Base-by-base conservation (phyloP, 169 alveolate genomes). In the Amoebophrya sp. region DNA sequence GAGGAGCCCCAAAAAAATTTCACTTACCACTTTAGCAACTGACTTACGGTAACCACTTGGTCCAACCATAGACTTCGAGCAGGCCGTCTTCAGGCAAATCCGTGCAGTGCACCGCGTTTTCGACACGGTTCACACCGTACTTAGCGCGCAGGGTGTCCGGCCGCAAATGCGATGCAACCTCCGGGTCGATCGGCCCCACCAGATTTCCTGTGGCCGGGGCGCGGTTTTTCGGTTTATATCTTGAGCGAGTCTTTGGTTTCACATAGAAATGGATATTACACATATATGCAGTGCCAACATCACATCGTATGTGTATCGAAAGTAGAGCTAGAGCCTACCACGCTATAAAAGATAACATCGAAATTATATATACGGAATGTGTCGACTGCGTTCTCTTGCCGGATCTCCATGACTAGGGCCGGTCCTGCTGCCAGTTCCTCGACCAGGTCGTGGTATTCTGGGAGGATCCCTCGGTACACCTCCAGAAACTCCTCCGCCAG, bases 41-140 rank as follows among this genome's bases (percentile, higher is more conserved):
- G n/a, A n/a, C n/a, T n/a, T n/a, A n/a, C n/a, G n/a, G n/a, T n/a
- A n/a, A n/a, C n/a, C n/a, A n/a, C n/a, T n/a, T n/a, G n/a, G n/a
- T n/a, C n/a, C n/a, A n/a, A n/a, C n/a, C n/a, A n/a, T n/a, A n/a
- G n/a, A 92, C 95, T 93, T 97, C 99, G 29, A 95, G 91, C 45
- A 92, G 94, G 40, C 97, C 98, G 94, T 96, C 99, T 90, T 96
- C 98, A 20, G 92, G 94, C 45, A 97, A 94, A 91, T 96, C 99
- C 18, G 99, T 97, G 93, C 98, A 96, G 93, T 97, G 99, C 45
- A 97, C 93, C 31, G 97, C 99, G 92, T 96, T 97, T 69, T 92
- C 92, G 78, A 96, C 96, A 45, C 97, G 93, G 92, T 97, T 97
- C 31, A 90, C 43, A 43, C 99, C 99, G 93, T 94, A 96, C 92